Conservation (phyloP, 192 early-diverging fungal genomes). For the Gonapodya sp. region DNA sequence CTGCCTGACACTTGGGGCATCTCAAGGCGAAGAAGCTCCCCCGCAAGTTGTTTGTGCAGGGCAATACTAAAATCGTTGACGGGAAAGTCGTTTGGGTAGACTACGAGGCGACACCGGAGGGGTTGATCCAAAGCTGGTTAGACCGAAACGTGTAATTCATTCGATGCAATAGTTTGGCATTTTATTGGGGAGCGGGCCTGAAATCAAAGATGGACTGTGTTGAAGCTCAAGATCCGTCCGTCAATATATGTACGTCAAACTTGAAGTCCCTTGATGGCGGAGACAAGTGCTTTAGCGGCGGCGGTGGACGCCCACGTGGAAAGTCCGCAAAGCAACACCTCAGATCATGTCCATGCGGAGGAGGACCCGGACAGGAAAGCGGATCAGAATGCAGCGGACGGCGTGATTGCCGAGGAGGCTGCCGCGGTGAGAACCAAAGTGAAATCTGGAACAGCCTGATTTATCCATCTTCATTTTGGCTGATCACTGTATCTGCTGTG, state of each 20-base stretch:
- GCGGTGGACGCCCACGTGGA: too few relatives aligned
- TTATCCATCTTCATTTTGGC: not conserved
- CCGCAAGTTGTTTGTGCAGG: slow-evolving; percentile 42
- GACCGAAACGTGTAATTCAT: slow-evolving; percentile 32
- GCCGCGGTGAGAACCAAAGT: not conserved
- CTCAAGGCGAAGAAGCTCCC: slow-evolving; percentile 33
- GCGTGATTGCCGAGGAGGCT: not conserved
- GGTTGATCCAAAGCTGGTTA: slow-evolving; percentile 46
- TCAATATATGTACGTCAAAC: too few relatives aligned
- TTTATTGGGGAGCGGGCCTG: not conserved
- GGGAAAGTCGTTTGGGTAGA: slow-evolving; percentile 38
- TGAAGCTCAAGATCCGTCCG: too few relatives aligned
- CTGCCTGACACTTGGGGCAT: too few relatives aligned
- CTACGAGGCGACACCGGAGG: slow-evolving; percentile 39
- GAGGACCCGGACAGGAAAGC: not conserved
- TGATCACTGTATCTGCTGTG: too few relatives aligned
- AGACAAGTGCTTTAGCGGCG: too few relatives aligned
- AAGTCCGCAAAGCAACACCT: not conserved
- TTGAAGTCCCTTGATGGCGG: too few relatives aligned
- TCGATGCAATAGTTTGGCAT: not conserved
- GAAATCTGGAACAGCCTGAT: not conserved
- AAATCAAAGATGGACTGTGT: not conserved
- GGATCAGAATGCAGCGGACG: not conserved
- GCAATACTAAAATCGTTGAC: slow-evolving; percentile 30
- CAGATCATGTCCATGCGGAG: not conserved